Conservation (phyloP, 345 rosid genomes). For the Eucalyptus curtisii region DNA sequence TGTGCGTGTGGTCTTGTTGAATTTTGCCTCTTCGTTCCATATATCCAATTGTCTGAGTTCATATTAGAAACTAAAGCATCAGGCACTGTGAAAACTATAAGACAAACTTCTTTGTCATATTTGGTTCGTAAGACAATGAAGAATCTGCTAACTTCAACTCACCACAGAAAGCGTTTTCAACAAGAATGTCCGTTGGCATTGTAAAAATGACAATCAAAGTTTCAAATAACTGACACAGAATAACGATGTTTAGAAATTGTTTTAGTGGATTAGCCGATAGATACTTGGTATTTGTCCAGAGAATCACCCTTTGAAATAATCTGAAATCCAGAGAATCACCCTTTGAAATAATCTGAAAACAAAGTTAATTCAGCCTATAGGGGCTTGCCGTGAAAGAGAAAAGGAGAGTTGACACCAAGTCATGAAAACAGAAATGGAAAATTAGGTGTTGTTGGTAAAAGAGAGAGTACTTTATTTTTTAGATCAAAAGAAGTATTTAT, state of each 20-base stretch:
- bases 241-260: not conserved
- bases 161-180: not conserved
- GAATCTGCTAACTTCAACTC: not conserved
- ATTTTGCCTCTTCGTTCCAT: not conserved
- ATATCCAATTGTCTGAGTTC: not conserved
- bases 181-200: not conserved
- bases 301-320: not conserved
- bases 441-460: not conserved
- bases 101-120: not conserved
- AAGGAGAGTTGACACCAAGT: not conserved
- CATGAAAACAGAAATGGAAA: not conserved
- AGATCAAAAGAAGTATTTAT: not conserved
- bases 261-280: not conserved
- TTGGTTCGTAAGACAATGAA: not conserved
- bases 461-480: not conserved
- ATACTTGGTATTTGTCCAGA: not conserved
- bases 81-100: not conserved
- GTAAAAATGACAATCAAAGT: not conserved
- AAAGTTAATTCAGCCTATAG: not conserved
- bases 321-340: not conserved
- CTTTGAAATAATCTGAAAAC: not conserved
- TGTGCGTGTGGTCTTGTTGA: not conserved
- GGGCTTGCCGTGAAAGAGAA: not conserved
- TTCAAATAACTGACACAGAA: not conserved
- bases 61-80: not conserved